Percentiles rank a stretch among this genome's conserved stretches.
Evolutionary conservation across 345 rosid species (phyloP).

Genomic region (Salix viminalis): DNA sequence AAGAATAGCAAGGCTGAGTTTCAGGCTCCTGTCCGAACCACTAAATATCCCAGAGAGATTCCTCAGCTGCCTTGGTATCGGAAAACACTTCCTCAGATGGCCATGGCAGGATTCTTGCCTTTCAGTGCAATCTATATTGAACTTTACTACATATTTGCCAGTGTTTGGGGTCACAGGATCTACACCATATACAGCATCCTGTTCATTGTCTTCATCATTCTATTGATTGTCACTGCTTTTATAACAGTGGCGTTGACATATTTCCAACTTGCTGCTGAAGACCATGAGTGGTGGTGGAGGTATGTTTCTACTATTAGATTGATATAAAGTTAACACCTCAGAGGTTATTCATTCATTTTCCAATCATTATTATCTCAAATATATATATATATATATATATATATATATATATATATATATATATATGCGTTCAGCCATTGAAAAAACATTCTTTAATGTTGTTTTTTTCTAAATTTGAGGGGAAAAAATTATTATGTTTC

Average conservation of each 20-base stretch:
- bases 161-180: constrained; percentile 87
- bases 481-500: background rate
- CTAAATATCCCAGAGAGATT: constrained; percentile 33
- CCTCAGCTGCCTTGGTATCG: constrained; percentile 33
- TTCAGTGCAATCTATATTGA: constrained; percentile 85
- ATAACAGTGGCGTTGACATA: constrained; percentile 87
- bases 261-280: constrained; percentile 95
- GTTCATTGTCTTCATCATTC: constrained; percentile 74
- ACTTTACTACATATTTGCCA: constrained; percentile 82
- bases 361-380: background rate
- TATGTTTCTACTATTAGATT: constrained; percentile 3
- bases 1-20: constrained; percentile 33
- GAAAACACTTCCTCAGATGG: constrained; percentile 31
- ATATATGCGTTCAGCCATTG: background rate
- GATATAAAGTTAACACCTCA: background rate
- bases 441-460: background rate
- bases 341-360: background rate
- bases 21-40: constrained; percentile 30
- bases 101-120: constrained; percentile 42
- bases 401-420: background rate
- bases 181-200: constrained; percentile 84
- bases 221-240: constrained; percentile 81
- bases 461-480: background rate
- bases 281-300: constrained; percentile 97
- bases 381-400: background rate